Evolutionary conservation across 2,329 filamentous ascomycete species (phyloP), one percentile per base, ranked within the genome.

Genomic region (Neonectria magnoliae): DNA sequence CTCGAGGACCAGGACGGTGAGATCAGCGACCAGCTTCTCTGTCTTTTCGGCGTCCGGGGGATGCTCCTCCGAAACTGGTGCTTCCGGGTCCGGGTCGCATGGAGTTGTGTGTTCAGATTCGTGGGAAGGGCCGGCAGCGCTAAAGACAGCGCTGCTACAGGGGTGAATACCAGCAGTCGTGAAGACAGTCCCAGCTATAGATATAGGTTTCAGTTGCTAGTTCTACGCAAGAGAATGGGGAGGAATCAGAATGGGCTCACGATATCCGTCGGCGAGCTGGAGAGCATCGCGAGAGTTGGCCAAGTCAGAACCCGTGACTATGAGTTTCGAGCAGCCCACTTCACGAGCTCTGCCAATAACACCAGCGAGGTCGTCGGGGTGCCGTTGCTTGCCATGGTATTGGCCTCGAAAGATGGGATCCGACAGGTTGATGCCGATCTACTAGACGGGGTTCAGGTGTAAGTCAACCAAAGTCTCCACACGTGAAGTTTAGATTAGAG

Each of bases 401-500:
- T 87, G 81, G 55, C 96, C 96, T 51, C 88, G 87, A 79, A 95
- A 99, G 64, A 98, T 93, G 57, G 93, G 92, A 76, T 99, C 96
- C 57, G 94, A 92, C 60, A 99, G 87, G 79, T 99, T 99, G 84
- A 99, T 98, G 62, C 95, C 96, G 75, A 99, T 91, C 88, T 91
- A 76, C 67, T 72, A 38, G 69, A 68, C 41, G 41, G 27, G 51
- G 47, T 51, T 58, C 58, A 50, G 57, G 51, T 71, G 68, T 74
- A 63, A 72, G 71, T 50, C 55, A 33, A 16, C 20, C 14, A 33
- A 63, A 54, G 31, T 56, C 56, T 51, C 45, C 60, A 62, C 29
- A 36, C 52, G 27, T 54, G 66, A 25, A 52, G 53, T 57, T 38
- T 51, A 64, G 56, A 60, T 44, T 38, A 52, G 51, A 62, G 55